Evolutionary conservation across 1,139 yeast genomes (phyloP).

Genomic region (Lodderomyces pseudojiufengensis): DNA sequence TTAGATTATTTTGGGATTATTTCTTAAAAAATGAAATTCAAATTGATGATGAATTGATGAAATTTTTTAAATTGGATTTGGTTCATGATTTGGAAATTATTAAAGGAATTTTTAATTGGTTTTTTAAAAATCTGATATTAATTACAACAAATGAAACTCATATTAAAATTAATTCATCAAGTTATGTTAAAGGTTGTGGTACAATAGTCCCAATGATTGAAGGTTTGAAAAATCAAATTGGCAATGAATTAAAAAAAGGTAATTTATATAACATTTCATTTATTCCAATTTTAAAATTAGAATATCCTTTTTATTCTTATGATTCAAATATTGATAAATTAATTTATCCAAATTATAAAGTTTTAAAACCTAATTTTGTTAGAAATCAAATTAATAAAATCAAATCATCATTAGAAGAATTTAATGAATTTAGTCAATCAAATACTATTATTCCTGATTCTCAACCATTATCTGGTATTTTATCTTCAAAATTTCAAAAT

Average conservation of each 20-base stretch:
- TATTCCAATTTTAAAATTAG: constrained; percentile 14
- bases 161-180: not conserved
- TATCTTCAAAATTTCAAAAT: no score
- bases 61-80: constrained; percentile 9
- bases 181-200: constrained; percentile 7
- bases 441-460: constrained; percentile 4
- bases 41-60: constrained; percentile 10
- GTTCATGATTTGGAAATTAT: constrained; percentile 5
- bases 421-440: not conserved
- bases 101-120: constrained; percentile 14
- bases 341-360: constrained; percentile 16
- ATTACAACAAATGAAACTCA: constrained; percentile 9
- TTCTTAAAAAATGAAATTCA: constrained; percentile 16
- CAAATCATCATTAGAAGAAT: constrained; percentile 1
- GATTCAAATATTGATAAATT: constrained; percentile 10
- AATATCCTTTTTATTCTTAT: constrained; percentile 7
- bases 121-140: constrained; percentile 17
- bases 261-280: constrained; percentile 14
- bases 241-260: constrained; percentile 7
- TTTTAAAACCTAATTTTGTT: constrained; percentile 5
- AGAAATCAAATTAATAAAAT: constrained; percentile 9
- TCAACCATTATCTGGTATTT: constrained; percentile 2
- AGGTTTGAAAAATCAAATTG: constrained; percentile 12
- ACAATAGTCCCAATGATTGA: constrained; percentile 10
- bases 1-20: constrained; percentile 18